These are phyloP conservation scores for Trichomonascaceae sp. DNA, from an alignment of 1,139 yeast genomes.

Conservation along the genomic window DNA sequence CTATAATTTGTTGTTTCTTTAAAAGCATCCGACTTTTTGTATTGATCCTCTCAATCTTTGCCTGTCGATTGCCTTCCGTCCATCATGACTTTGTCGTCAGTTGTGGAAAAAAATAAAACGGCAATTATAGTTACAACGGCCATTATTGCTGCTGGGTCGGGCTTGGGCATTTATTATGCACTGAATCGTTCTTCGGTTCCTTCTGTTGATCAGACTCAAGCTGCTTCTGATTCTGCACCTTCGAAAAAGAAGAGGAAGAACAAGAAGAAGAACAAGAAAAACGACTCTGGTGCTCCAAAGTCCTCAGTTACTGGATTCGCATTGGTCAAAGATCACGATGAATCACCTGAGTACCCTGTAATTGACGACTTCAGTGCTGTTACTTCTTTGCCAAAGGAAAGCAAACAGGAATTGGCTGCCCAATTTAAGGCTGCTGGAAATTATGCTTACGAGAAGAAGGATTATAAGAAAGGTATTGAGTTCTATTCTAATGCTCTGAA, in stretches of 20 bases:
- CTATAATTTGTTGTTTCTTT: background rate
- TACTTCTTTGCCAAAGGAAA: constrained; percentile 42
- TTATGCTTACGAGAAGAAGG: constrained; percentile 62
- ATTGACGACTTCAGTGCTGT: constrained; percentile 38
- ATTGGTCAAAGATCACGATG: constrained; percentile 20
- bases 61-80: background rate
- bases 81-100: constrained; percentile 10
- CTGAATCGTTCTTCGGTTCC: constrained; percentile 9
- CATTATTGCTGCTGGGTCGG: constrained; percentile 30
- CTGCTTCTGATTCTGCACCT: constrained; percentile 3
- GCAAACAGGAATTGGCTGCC: constrained; percentile 64
- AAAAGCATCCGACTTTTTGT: background rate
- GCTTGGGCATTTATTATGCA: constrained; percentile 29
- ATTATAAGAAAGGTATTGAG: constrained; percentile 65
- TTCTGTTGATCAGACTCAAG: constrained; percentile 1
- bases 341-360: constrained; percentile 29
- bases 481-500: constrained; percentile 73
- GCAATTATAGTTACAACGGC: constrained; percentile 29
- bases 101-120: constrained; percentile 25
- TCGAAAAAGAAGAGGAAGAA: constrained; percentile 23
- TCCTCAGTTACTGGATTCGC: constrained; percentile 12
- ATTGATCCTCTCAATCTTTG: background rate
- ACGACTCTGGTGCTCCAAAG: constrained; percentile 6
- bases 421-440: constrained; percentile 90
- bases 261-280: constrained; percentile 22